phyloP scores from a whole-genome alignment of 176 grass and related monocot species.

The Thalia dealbata region DNA sequence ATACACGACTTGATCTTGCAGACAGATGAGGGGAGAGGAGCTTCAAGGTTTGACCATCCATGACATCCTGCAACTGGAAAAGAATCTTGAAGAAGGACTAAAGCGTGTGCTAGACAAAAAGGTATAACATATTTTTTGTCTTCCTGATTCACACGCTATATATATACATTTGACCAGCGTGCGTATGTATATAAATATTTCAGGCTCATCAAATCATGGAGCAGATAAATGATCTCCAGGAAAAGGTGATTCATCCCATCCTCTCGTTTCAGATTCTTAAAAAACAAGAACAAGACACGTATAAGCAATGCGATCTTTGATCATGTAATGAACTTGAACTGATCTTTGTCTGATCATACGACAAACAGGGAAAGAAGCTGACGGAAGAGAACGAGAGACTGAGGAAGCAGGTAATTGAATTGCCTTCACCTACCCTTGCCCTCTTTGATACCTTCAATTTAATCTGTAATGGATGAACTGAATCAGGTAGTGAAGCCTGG shows the following conservation, averaged over 20 bases:
- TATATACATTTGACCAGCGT: not conserved
- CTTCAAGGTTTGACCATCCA: slow-evolving; percentile 47
- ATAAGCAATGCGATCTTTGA: no score
- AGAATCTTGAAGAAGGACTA: slow-evolving; percentile 44
- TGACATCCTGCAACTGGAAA: slow-evolving; percentile 59
- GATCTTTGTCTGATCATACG: not conserved
- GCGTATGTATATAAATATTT: not conserved
- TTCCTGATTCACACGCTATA: not conserved
- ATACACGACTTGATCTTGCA: slow-evolving; percentile 4
- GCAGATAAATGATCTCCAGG: slow-evolving; percentile 37
- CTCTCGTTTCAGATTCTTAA: no score
- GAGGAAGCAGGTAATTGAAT: slow-evolving; percentile 41
- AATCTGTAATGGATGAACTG: not conserved
- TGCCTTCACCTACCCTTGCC: not conserved
- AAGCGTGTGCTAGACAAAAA: slow-evolving; percentile 45
- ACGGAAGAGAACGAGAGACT: slow-evolving; percentile 47
- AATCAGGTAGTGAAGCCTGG: slow-evolving; percentile 35
- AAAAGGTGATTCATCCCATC: no score
- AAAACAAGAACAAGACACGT: no score
- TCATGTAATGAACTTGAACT: no score
- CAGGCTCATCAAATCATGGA: slow-evolving; percentile 46
- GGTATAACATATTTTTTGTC: slow-evolving; percentile 22
- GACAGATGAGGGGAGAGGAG: slow-evolving; percentile 79
- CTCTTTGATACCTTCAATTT: not conserved
- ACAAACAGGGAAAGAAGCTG: slow-evolving; percentile 36